These are phyloP conservation scores for Triglochin maritima DNA, from an alignment of 106 monocot species.

Conservation along the genomic window DNA sequence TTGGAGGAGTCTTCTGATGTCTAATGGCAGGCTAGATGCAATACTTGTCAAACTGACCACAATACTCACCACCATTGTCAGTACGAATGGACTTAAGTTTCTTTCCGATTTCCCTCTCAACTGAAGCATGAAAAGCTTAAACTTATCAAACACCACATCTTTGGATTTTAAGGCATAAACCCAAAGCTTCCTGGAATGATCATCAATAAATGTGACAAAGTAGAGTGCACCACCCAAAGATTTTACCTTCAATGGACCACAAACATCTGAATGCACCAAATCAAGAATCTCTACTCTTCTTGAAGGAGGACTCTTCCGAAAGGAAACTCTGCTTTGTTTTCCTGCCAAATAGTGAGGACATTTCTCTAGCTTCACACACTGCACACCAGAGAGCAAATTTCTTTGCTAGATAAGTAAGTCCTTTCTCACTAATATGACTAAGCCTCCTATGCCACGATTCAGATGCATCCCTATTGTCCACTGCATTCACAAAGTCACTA, in stretches of 20 bases:
- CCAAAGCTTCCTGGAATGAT: constrained; percentile 6
- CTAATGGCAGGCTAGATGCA: not conserved
- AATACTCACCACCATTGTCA: constrained; percentile 7
- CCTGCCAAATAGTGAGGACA: no score
- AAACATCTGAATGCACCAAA: constrained; percentile 5
- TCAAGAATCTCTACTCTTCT: no score
- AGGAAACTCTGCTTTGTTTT: no score
- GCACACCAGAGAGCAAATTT: no score
- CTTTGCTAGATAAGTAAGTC: no score
- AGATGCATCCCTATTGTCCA: not conserved
- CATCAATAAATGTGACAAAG: constrained; percentile 9
- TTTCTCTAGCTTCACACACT: no score
- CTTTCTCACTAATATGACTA: no score
- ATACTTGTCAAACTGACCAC: constrained; percentile 2
- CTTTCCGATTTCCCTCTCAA: constrained; percentile 6
- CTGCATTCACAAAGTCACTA: not conserved
- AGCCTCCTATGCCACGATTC: no score
- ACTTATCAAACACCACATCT: not conserved
- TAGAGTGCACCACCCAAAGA: not conserved
- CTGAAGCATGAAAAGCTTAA: constrained; percentile 6
- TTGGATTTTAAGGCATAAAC: constrained; percentile 1
- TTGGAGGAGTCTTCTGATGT: not conserved
- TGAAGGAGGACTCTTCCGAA: no score
- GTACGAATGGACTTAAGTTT: not conserved
- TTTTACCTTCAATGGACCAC: not conserved